phyloP scores from a whole-genome alignment of 345 rosid genomes.

The Microcos paniculata region DNA sequence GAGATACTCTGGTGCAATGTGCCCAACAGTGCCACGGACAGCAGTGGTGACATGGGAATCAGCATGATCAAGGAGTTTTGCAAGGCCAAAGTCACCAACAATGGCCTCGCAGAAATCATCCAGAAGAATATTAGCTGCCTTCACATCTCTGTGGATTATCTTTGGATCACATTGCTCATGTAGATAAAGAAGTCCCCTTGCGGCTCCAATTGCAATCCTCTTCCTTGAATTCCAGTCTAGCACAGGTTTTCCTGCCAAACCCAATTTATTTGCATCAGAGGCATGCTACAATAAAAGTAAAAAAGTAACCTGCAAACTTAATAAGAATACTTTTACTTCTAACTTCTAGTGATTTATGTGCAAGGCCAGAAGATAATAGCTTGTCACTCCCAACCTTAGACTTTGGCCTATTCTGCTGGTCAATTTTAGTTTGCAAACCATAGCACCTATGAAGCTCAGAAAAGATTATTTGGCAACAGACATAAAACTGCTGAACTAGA shows the following conservation, averaged over 20 bases:
- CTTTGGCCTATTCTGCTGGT: background rate
- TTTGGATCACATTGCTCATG: conserved; percentile 97
- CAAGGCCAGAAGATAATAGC: background rate
- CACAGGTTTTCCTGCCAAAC: conserved; percentile 63
- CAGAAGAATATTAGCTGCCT: conserved; percentile 87
- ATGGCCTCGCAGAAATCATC: conserved; percentile 86
- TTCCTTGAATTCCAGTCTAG: conserved; percentile 88
- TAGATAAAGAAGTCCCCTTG: conserved; percentile 83
- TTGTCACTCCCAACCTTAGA: background rate
- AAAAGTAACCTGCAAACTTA: background rate
- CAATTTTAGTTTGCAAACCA: background rate
- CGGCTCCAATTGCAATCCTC: conserved; percentile 88
- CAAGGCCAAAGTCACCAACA: conserved; percentile 97
- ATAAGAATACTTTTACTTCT: background rate
- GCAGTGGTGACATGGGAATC: conserved; percentile 96
- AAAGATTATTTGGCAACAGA: background rate
- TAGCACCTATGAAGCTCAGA: background rate
- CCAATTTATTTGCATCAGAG: background rate
- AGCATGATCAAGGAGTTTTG: conserved; percentile 85
- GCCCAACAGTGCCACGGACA: conserved; percentile 94
- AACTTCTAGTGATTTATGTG: background rate
- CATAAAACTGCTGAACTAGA: background rate
- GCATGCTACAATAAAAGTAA: background rate
- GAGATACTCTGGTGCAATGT: conserved; percentile 93
- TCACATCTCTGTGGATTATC: conserved; percentile 90